Base-by-base conservation (phyloP, 352 stramenopile species). In the Globisporangium paroecandrum region DNA sequence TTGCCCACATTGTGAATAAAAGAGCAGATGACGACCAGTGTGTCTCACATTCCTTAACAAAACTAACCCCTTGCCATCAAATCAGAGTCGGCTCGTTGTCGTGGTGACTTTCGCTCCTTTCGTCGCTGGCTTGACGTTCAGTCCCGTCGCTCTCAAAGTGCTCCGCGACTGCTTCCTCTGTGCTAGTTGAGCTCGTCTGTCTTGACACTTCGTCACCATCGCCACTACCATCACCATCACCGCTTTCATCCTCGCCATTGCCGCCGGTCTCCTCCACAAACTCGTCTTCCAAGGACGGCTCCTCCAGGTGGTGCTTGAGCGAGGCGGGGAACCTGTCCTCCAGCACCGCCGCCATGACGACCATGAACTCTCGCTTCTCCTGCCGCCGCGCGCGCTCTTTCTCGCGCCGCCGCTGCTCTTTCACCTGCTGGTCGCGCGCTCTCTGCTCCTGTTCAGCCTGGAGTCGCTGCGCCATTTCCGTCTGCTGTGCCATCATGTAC, bases 301-400 rank as follows among this genome's bases (percentile, higher is more conserved):
- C 12, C n/a, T 43, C 34, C 3, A 87, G 46, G 53, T 86, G 74
- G 53, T 79, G 72, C 20, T 69, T 73, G 27, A 90, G 64, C 15
- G 78, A 71, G 18, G 67, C 63, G 0, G 82, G 78, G 65, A 89
- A 87, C 47, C 71, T 75, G 65, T 80, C 73, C 13, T 74, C 77
- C 3, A 89, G 61, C 41, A 85, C 59, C 12, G 78, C 75, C 1
- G 64, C 66, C 68, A 90, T 76, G 25, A 83, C 69, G n/a, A 80
- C 59, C 79, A 90, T 87, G 53, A 89, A 66, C 34, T 89, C 76
- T n/a, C 76, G 77, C 62, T 78, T 80, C 53, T 89, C 74, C 32
- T 69, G 65, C 6, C 70, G 64, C 43, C 70, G 70, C 20, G 72
- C 74, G 1, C 64, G 69, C 18, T 87, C 76, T 32, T 82, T 83